These are phyloP conservation scores for Penicillium manginii DNA, from an alignment of 495 filamentous ascomycete genomes.

Conservation along the genomic window DNA sequence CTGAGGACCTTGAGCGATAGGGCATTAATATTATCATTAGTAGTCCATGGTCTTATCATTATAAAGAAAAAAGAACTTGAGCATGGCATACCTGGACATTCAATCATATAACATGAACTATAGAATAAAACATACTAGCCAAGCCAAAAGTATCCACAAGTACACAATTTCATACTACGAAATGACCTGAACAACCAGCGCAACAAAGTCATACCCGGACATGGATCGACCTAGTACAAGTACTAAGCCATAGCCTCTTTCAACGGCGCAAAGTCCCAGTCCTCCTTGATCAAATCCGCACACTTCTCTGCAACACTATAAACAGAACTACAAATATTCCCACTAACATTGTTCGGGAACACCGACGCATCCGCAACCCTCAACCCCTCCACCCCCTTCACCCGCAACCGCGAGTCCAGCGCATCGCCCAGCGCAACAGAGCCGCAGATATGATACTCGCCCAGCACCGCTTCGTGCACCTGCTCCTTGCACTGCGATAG, in stretches of 20 bases:
- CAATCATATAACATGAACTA: no score
- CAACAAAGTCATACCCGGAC: no score
- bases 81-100: no score
- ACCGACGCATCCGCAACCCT: constrained; percentile 59
- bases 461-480: constrained; percentile 11
- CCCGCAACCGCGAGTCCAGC: constrained; percentile 49
- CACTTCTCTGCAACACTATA: constrained; percentile 62
- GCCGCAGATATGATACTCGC: constrained; percentile 41
- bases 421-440: constrained; percentile 62
- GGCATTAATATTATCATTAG: no score
- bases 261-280: constrained; percentile 21
- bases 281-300: constrained; percentile 54
- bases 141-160: no score
- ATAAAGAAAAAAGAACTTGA: no score
- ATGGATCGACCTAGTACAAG: no score
- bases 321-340: constrained; percentile 52
- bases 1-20: no score
- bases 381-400: constrained; percentile 52
- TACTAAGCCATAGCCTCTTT: neutral
- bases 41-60: no score
- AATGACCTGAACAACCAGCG: no score
- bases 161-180: no score
- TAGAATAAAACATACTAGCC: no score
- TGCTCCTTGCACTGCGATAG: constrained; percentile 12
- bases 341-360: constrained; percentile 51